Conservation (phyloP, 495 filamentous ascomycete species). For the Lophium mytilinum region DNA sequence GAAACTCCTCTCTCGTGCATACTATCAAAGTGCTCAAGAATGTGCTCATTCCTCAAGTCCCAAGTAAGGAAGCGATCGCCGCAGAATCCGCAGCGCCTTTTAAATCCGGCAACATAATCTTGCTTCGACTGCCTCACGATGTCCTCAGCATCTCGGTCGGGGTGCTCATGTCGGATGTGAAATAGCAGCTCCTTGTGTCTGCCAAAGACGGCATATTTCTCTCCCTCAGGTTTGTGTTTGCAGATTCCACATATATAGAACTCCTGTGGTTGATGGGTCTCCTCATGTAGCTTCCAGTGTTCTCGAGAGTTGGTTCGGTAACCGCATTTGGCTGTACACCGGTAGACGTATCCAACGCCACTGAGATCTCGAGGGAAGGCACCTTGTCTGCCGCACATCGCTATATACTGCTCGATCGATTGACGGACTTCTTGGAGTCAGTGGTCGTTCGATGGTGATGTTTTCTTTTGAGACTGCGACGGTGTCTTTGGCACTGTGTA, state of each 20-base stretch:
- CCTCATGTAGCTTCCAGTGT: slow-evolving; percentile 24
- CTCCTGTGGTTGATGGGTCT: slow-evolving; percentile 25
- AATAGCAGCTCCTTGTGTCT: slow-evolving; percentile 18
- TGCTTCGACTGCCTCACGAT: slow-evolving; percentile 13
- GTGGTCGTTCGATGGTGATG: too few relatives aligned
- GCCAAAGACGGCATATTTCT: slow-evolving; percentile 12
- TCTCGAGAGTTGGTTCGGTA: slow-evolving; percentile 16
- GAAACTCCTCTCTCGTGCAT: neutral
- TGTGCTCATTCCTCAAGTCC: slow-evolving; percentile 17
- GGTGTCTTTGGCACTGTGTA: too few relatives aligned
- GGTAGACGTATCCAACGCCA: neutral
- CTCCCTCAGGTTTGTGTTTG: slow-evolving; percentile 1
- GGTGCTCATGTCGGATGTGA: slow-evolving; percentile 15
- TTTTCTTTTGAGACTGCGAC: too few relatives aligned
- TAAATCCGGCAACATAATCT: slow-evolving; percentile 7
- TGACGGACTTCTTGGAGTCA: too few relatives aligned
- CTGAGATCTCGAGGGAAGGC: too few relatives aligned
- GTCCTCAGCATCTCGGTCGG: slow-evolving; percentile 1
- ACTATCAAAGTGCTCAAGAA: slow-evolving; percentile 17
- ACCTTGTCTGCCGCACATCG: too few relatives aligned
- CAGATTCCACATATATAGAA: slow-evolving; percentile 21
- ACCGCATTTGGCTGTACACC: slow-evolving; percentile 18
- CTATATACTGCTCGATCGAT: too few relatives aligned
- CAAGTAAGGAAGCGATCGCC: neutral
- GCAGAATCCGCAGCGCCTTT: slow-evolving; percentile 12